Evolutionary conservation across 2,329 filamentous ascomycete species (phyloP), one percentile per base, ranked within the genome.

Genomic region (Sarocladium kiliense): DNA sequence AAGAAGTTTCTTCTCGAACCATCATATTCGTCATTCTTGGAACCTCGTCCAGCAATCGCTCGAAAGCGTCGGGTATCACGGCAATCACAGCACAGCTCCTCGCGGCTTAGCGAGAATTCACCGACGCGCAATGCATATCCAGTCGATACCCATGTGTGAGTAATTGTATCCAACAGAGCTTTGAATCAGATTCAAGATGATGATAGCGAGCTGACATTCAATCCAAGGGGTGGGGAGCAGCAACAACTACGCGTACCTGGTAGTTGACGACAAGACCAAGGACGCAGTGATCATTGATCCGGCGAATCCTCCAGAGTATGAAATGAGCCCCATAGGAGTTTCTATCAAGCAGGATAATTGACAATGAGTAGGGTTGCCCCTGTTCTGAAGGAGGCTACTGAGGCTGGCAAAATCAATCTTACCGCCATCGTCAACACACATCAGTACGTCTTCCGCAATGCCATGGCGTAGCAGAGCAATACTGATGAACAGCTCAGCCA

Each of bases 401-500:
- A 84, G 39, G 74, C 77, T 21, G 86, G 87, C 16, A 81, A 83
- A 62, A 90, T 96, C 66, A 92, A 95, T 63, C 74, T 99, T 59
- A 91, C 81, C 23, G 89, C 86, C 51, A 96, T 99, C 66, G 86
- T 97, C 65, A 99, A 99, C 68, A 99, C 94, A 1, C 94, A 99
- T 66, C 93, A 97, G 92, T 96, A 76, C 72, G 89, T 71, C n/a
- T 44, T 23, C 18, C 39, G 7, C 19, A 14, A 11, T 32, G 19
- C 21, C 4, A 11, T 47, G 9, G 36, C 30, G 23, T 44, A 16
- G 6, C 21, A 30, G 0, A 39, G 12, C 11, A 27, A 10, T 9
- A 39, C 58, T 56, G 44, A 60, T 54, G 11, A n/a, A 54, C 11
- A 9, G 47, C 27, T 23, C 58, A 96, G 92, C 68, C 94, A 99